phyloP scores from a whole-genome alignment of 1,284 basidiomycete species.

The Inonotus hispidus region DNA sequence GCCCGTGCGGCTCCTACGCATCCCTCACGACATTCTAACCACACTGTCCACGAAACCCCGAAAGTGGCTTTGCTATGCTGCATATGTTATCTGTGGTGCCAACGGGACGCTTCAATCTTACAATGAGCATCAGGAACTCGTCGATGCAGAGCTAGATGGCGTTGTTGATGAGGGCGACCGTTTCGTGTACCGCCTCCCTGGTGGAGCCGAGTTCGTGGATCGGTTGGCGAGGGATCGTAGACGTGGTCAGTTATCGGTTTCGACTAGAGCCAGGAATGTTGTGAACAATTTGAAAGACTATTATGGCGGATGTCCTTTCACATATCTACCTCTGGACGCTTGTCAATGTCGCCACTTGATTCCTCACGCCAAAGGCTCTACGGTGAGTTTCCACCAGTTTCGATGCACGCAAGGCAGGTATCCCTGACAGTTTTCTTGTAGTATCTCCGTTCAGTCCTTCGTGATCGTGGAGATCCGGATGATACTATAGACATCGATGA shows the following conservation, averaged over 20 bases:
- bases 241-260: not conserved
- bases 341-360: not conserved
- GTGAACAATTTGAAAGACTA: not conserved
- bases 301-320: not conserved
- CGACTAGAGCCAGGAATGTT: not conserved
- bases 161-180: not conserved
- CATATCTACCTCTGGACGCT: not conserved
- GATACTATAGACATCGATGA: not conserved
- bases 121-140: not conserved
- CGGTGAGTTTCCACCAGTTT: not conserved
- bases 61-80: not conserved
- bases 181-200: not conserved
- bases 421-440: not conserved
- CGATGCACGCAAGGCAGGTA: not conserved
- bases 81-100: not conserved
- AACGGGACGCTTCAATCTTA: not conserved
- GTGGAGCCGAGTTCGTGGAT: not conserved
- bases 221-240: not conserved
- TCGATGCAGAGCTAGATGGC: not conserved
- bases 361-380: not conserved
- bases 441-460: not conserved
- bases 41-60: not conserved
- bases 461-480: not conserved
- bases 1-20: not conserved
- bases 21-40: not conserved